phyloP scores from a whole-genome alignment of 2,329 filamentous ascomycete species.

The Neoascochyta sp. region DNA sequence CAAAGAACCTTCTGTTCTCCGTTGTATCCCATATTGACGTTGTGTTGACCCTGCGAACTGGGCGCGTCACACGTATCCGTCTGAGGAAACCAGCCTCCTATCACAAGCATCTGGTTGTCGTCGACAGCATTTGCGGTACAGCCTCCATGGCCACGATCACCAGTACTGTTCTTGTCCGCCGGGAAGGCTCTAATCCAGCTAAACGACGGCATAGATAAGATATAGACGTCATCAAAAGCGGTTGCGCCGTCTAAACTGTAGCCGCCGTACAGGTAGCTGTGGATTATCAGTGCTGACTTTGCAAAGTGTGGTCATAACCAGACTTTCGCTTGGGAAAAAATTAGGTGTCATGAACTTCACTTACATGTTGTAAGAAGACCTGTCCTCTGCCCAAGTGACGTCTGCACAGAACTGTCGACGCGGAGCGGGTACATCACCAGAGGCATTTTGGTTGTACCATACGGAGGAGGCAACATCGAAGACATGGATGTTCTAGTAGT shows the following conservation, averaged over 20 bases:
- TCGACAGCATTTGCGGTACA: slow-evolving; percentile 56
- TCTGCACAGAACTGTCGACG: slow-evolving; percentile 61
- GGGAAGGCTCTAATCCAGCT: slow-evolving; percentile 59
- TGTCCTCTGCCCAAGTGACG: slow-evolving; percentile 56
- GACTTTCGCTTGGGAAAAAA: too few species aligned
- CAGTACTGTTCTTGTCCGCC: slow-evolving; percentile 30
- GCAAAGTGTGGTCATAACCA: too few species aligned
- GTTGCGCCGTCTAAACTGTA: slow-evolving; percentile 47
- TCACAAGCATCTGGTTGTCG: slow-evolving; percentile 59
- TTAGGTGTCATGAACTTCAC: too few species aligned
- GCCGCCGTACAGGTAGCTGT: slow-evolving; percentile 61
- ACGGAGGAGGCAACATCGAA: slow-evolving; percentile 59
- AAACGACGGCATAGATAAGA: slow-evolving; percentile 60
- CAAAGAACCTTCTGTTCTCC: slow-evolving; percentile 48
- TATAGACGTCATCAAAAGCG: slow-evolving; percentile 61
- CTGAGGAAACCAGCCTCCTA: slow-evolving; percentile 55
- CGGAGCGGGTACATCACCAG: slow-evolving; percentile 51
- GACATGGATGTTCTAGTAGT: slow-evolving; percentile 50
- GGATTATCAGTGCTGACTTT: too few species aligned
- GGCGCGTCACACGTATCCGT: slow-evolving; percentile 52
- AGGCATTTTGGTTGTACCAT: slow-evolving; percentile 59
- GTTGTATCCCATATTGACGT: slow-evolving; percentile 52
- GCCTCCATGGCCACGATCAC: slow-evolving; percentile 51
- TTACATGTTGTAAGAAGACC: slow-evolving; percentile 63
- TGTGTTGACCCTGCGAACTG: slow-evolving; percentile 54